Percentiles rank a stretch among this genome's conserved stretches.
Evolutionary conservation across 352 stramenopile species (phyloP).

Genomic region (Elongisporangium senticosum): DNA sequence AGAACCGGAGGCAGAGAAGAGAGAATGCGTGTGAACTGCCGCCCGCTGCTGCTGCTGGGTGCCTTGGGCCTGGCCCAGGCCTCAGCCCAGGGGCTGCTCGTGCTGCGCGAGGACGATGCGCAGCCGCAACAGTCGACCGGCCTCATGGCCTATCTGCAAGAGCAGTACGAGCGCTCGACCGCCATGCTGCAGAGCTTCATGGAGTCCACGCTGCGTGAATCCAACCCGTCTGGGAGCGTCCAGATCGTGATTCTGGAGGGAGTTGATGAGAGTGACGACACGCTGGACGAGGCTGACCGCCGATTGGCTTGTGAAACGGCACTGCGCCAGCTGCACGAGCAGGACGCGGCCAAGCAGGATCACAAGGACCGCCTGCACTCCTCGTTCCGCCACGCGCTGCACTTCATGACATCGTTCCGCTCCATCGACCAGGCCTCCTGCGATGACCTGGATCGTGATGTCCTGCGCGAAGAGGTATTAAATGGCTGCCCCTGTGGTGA

Average conservation of each 20-base stretch:
- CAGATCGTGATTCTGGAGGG: slow-evolving; percentile 29
- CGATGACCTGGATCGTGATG: slow-evolving; percentile 27
- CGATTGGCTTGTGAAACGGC: slow-evolving; percentile 40
- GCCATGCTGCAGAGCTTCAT: slow-evolving; percentile 37
- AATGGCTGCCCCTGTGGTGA: slow-evolving; percentile 2
- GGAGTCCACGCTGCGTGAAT: slow-evolving; percentile 5
- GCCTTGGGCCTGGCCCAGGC: neutral
- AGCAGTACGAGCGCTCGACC: slow-evolving; percentile 33
- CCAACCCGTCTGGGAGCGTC: slow-evolving; percentile 5
- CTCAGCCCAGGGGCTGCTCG: neutral
- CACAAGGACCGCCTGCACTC: slow-evolving; percentile 27
- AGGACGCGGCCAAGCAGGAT: slow-evolving; percentile 24
- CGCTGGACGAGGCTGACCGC: slow-evolving; percentile 16
- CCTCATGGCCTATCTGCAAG: slow-evolving; percentile 23
- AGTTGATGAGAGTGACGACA: slow-evolving; percentile 8
- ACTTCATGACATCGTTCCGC: slow-evolving; percentile 28
- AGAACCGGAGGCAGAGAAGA: neutral
- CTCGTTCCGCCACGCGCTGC: slow-evolving; percentile 33
- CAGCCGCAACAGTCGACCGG: slow-evolving; percentile 4
- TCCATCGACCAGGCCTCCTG: slow-evolving; percentile 44
- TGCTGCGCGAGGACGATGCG: neutral
- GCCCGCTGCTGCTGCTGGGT: neutral
- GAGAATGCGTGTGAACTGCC: neutral
- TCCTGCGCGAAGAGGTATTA: slow-evolving; percentile 26
- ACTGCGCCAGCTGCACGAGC: slow-evolving; percentile 38